Evolutionary conservation across 2,329 filamentous ascomycete species (phyloP).

Genomic region (Hymenoscyphus occultus): DNA sequence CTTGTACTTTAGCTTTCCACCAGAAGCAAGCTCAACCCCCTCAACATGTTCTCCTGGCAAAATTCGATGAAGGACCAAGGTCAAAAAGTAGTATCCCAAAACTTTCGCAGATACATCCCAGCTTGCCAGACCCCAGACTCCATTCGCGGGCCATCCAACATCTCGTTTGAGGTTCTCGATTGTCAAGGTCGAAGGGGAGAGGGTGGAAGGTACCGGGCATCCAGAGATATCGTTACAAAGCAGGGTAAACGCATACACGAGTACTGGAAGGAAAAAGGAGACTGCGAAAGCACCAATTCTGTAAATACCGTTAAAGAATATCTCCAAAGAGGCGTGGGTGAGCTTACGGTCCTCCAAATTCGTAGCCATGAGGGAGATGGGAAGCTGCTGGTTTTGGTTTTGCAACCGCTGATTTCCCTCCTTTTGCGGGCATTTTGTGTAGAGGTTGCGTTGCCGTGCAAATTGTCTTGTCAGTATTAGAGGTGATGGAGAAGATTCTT

Average conservation of each 20-base stretch:
- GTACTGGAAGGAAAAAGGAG: conserved; percentile 74
- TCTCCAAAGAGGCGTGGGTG: neutral
- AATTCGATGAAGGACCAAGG: conserved; percentile 68
- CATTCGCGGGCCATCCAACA: conserved; percentile 74
- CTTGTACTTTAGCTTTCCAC: conserved; percentile 76
- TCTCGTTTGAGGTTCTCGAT: conserved; percentile 73
- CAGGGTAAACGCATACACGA: conserved; percentile 78
- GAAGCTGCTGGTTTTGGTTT: conserved; percentile 27
- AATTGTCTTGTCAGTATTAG: conserved; percentile 8
- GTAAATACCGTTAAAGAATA: conserved; percentile 15
- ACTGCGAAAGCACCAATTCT: conserved; percentile 76
- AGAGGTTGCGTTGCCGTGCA: neutral
- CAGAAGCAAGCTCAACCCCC: conserved; percentile 67
- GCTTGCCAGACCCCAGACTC: conserved; percentile 67
- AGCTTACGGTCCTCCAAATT: conserved; percentile 38
- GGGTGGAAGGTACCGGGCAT: conserved; percentile 79
- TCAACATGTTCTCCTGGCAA: conserved; percentile 71
- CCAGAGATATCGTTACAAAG: conserved; percentile 90
- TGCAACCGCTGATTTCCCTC: conserved; percentile 22
- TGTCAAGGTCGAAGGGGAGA: conserved; percentile 68
- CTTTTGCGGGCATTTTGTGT: conserved; percentile 28
- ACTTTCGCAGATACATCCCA: conserved; percentile 67
- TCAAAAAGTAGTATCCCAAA: conserved; percentile 75
- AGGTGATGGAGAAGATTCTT: neutral
- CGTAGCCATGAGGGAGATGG: conserved; percentile 32